phyloP scores from a whole-genome alignment of 805 yeast species.

The Grigorovia jiainica region DNA sequence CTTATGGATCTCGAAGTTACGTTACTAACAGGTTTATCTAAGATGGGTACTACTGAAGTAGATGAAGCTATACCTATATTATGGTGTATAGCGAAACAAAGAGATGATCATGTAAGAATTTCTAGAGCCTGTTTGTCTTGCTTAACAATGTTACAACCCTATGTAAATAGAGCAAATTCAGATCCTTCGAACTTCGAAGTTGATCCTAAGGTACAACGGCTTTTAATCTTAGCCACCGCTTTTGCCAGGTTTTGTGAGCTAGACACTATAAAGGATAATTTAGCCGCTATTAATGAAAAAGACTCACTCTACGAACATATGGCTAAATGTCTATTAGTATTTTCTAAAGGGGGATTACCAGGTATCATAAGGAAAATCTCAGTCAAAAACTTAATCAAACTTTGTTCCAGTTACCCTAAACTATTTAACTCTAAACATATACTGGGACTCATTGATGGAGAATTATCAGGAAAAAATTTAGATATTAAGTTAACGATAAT shows the following conservation, averaged over 20 bases:
- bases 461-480: conserved; percentile 32
- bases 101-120: conserved; percentile 38
- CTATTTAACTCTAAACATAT: conserved; percentile 53
- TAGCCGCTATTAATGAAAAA: conserved; percentile 24
- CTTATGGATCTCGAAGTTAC: conserved; percentile 40
- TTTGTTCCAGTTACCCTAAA: conserved; percentile 57
- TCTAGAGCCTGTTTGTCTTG: conserved; percentile 60
- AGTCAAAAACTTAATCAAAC: conserved; percentile 44
- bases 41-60: conserved; percentile 48
- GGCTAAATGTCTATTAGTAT: conserved; percentile 47
- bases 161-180: conserved; percentile 25
- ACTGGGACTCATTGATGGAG: conserved; percentile 41
- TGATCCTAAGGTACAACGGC: conserved; percentile 42
- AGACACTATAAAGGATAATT: conserved; percentile 32
- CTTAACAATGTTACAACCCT: conserved; percentile 41
- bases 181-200: conserved; percentile 12
- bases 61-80: conserved; percentile 67
- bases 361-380: conserved; percentile 40
- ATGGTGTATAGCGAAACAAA: conserved; percentile 44
- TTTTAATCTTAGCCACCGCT: conserved; percentile 56
- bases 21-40: conserved; percentile 49
- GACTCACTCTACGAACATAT: conserved; percentile 53
- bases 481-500: conserved; percentile 43
- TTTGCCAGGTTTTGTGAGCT: conserved; percentile 66
- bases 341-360: conserved; percentile 34